Evolutionary conservation across 2,329 filamentous ascomycete genomes (phyloP).

Genomic region (Pseudopithomyces maydicus): DNA sequence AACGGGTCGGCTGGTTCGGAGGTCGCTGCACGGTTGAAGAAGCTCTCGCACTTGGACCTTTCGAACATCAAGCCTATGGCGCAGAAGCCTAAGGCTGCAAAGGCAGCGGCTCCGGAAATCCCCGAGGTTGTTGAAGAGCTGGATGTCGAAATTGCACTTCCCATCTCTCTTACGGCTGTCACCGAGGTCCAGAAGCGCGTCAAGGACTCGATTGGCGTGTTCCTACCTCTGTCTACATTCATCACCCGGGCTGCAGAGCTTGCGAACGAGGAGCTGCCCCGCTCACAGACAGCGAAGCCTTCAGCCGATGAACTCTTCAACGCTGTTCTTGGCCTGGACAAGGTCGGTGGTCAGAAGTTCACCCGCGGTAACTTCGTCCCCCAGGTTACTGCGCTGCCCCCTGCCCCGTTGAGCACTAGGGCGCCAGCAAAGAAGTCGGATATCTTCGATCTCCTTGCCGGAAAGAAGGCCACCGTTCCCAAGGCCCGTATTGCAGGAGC

Average conservation of each 20-base stretch:
- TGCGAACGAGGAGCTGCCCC: slow-evolving; percentile 85
- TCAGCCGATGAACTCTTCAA: slow-evolving; percentile 86
- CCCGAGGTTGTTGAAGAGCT: slow-evolving; percentile 52
- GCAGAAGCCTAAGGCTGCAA: slow-evolving; percentile 50
- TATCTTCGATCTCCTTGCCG: slow-evolving; percentile 77
- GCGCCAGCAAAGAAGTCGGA: slow-evolving; percentile 64
- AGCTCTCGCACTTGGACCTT: slow-evolving; percentile 84
- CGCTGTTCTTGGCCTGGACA: slow-evolving; percentile 75
- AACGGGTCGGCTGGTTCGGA: slow-evolving; percentile 71
- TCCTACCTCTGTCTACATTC: slow-evolving; percentile 84
- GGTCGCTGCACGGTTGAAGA: slow-evolving; percentile 72
- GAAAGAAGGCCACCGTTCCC: slow-evolving; percentile 37
- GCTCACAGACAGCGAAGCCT: slow-evolving; percentile 66
- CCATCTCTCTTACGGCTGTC: slow-evolving; percentile 79
- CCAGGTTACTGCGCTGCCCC: slow-evolving; percentile 62
- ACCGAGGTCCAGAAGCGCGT: slow-evolving; percentile 81
- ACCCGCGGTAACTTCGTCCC: slow-evolving; percentile 71
- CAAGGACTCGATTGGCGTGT: slow-evolving; percentile 75
- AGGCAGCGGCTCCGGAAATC: slow-evolving; percentile 46
- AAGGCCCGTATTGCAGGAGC: slow-evolving; percentile 30
- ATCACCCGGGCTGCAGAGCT: slow-evolving; percentile 82
- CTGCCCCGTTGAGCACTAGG: slow-evolving; percentile 31
- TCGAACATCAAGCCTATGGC: slow-evolving; percentile 87
- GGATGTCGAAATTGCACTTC: slow-evolving; percentile 68
- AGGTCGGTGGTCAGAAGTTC: slow-evolving; percentile 50